phyloP scores from a whole-genome alignment of 1,284 basidiomycete genomes.

The Leccinum angustisporum region DNA sequence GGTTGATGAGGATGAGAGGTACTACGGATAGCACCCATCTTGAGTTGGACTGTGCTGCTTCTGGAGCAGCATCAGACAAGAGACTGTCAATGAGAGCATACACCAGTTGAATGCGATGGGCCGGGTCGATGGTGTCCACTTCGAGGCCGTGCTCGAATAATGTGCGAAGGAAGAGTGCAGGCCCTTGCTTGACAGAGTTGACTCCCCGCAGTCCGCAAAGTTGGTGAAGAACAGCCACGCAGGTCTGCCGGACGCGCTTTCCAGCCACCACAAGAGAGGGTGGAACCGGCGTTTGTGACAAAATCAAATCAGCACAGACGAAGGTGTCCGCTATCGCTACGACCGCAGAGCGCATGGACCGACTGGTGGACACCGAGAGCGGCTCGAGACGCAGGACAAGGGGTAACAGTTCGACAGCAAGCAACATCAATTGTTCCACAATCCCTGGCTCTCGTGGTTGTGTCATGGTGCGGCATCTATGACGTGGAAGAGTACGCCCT shows the following conservation, averaged over 20 bases:
- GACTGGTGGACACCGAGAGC: slow-evolving; percentile 49
- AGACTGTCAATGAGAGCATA: slow-evolving; percentile 57
- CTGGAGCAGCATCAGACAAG: slow-evolving; percentile 41
- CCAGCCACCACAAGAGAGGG: slow-evolving; percentile 13
- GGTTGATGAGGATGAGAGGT: slow-evolving; percentile 52
- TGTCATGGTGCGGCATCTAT: slow-evolving; percentile 46
- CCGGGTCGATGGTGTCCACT: slow-evolving; percentile 48
- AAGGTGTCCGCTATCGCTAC: slow-evolving; percentile 53
- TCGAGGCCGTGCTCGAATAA: slow-evolving; percentile 50
- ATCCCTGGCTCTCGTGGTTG: slow-evolving; percentile 41
- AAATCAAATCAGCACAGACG: slow-evolving; percentile 49
- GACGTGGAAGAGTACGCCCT: slow-evolving; percentile 55
- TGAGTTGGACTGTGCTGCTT: slow-evolving; percentile 30
- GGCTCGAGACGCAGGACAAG: slow-evolving; percentile 49
- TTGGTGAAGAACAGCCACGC: slow-evolving; percentile 47
- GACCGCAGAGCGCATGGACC: slow-evolving; percentile 45
- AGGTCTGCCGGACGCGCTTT: slow-evolving; percentile 43
- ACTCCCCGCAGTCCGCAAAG: slow-evolving; percentile 40
- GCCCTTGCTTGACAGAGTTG: slow-evolving; percentile 40
- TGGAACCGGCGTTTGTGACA: slow-evolving; percentile 35
- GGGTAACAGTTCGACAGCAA: slow-evolving; percentile 52
- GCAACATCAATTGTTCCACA: slow-evolving; percentile 52
- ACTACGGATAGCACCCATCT: slow-evolving; percentile 57
- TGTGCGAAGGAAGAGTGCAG: slow-evolving; percentile 50
- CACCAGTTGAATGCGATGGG: slow-evolving; percentile 53